Base-by-base conservation (phyloP, 495 filamentous ascomycete genomes). In the Xylaria acuta region DNA sequence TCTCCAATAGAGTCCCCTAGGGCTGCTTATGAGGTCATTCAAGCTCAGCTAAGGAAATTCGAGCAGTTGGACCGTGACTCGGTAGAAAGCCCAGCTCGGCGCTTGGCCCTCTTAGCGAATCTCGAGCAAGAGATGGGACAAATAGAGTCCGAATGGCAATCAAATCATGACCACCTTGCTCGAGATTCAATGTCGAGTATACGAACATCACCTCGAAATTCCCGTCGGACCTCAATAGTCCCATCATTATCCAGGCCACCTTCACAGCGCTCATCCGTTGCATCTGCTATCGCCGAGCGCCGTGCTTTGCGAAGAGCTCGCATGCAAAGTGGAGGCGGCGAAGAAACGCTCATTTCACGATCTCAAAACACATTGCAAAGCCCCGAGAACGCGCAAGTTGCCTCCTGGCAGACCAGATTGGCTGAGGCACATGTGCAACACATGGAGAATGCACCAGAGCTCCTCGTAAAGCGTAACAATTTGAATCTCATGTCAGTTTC, bases 121-220 rank as follows among this genome's bases (percentile, higher is more conserved):
- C 74, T 89, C 0, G 87, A 89, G 68, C 81, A 80, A 65, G 87
- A 89, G 74, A 87, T 88, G 83, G 85, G 84, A 1, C 72, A 81
- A 45, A 80, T 87, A 73, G 84, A 85, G 65, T 80, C 82, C 36
- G 82, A 86, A 64, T 88, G 86, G 87, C 80, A 84, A 70, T 80
- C 82, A 62, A 79, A 86, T 69, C 84, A 85, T 68, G 79, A 80
- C n/a, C 82, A 85, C 43, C 72, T 86, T 41, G 75, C 69, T 22
- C 81, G 83, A 51, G 83, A 87, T 72, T 89, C 87, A 1, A 76
- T 85, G 70, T 86, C 84, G 4, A 84, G 79, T 68, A 74, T 85
- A 20, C 77, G 78, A 65, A 84, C 83, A 1, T 74, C 82, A 5
- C 73, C 69, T 30, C 71, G 68, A 14, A 63, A 75, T 59, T 83